Conservation (phyloP, 192 early-diverging fungal species). For the Mortierella claussenii region DNA sequence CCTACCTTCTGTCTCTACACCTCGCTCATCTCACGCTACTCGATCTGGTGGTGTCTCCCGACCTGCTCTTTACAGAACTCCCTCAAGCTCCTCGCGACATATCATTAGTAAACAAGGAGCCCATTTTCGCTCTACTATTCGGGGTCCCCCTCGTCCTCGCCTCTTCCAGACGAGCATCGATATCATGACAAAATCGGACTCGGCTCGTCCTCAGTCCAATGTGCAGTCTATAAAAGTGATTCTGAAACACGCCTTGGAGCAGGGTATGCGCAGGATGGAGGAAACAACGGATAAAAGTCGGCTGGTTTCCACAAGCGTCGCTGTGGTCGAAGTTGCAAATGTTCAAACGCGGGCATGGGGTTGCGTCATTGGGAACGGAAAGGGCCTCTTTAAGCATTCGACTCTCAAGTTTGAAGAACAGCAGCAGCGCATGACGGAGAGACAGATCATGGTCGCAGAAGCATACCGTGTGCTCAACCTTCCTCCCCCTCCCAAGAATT, state of each 20-base stretch:
- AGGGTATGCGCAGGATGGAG: conserved; percentile 19
- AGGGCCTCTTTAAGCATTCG: conserved; percentile 27
- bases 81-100: background rate
- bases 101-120: background rate
- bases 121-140: conserved; percentile 1
- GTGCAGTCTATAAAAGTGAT: conserved; percentile 13
- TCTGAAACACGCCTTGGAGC: conserved; percentile 30
- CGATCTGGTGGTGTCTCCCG: background rate
- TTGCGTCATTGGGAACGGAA: conserved; percentile 36
- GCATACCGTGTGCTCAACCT: conserved; percentile 18
- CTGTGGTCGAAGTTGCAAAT: background rate
- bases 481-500: conserved; percentile 22
- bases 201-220: background rate
- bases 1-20: background rate
- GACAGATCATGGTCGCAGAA: conserved; percentile 19
- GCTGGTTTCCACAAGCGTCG: background rate
- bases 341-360: conserved; percentile 21
- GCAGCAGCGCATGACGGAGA: conserved; percentile 13
- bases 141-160: conserved; percentile 13
- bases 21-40: background rate
- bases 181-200: conserved; percentile 25
- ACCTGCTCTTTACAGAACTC: background rate
- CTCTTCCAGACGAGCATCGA: conserved; percentile 28
- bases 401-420: conserved; percentile 16
- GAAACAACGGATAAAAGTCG: background rate